These are phyloP conservation scores for Beauveria pseudobassiana DNA, from an alignment of 2,329 filamentous ascomycete genomes.

Conservation along the genomic window DNA sequence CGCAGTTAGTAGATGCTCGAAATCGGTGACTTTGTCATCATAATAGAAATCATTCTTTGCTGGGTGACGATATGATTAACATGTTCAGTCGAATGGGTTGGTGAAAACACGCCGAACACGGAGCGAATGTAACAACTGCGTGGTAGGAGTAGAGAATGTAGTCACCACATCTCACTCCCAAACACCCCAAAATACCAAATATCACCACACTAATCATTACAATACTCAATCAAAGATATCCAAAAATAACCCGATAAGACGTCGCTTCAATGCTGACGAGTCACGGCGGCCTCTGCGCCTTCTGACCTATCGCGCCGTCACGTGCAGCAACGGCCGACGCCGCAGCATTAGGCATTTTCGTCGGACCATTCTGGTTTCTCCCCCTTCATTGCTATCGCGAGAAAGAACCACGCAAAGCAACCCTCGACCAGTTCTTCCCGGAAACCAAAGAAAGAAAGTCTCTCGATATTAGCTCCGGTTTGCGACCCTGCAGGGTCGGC, in stretches of 20 bases:
- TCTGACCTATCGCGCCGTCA: slow-evolving; percentile 10
- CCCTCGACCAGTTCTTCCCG: too few relatives aligned
- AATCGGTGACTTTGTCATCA: too few relatives aligned
- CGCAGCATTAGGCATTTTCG: slow-evolving; percentile 2
- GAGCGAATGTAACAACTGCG: too few relatives aligned
- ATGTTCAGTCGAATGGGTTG: too few relatives aligned
- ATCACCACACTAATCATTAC: background rate
- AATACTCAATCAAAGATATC: background rate
- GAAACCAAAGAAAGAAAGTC: background rate
- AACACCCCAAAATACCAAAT: background rate
- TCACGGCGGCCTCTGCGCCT: background rate
- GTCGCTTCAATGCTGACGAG: background rate
- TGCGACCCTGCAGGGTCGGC: slow-evolving; percentile 10
- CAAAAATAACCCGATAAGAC: background rate
- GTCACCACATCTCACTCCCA: background rate
- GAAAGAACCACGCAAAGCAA: background rate
- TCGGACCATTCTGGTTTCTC: background rate
- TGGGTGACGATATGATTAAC: too few relatives aligned
- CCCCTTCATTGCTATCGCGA: background rate
- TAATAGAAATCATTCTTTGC: too few relatives aligned
- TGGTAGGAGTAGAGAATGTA: background rate
- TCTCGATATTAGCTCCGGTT: background rate
- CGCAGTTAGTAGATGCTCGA: too few relatives aligned
- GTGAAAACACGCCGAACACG: too few relatives aligned
- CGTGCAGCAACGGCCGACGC: slow-evolving; percentile 2